A percentile compares a stretch with the other conserved stretches of the same genome.
phyloP scores from a whole-genome alignment of 176 grass and related monocot species.

The Lolium perenne region DNA sequence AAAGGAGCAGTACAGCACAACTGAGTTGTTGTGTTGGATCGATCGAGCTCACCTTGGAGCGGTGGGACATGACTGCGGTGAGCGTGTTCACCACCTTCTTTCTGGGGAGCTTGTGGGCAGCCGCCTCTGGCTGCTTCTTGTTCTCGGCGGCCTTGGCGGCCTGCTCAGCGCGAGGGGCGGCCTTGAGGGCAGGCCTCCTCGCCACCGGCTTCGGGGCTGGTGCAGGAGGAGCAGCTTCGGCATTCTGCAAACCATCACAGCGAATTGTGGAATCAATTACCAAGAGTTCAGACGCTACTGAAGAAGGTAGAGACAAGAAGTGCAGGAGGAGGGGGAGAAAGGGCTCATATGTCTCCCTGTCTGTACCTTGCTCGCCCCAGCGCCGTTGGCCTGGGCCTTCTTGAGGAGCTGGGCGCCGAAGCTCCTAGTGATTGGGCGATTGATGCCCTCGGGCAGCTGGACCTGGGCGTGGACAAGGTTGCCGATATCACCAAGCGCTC shows the following conservation, averaged over 20 bases:
- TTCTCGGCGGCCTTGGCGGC: slow-evolving; percentile 41
- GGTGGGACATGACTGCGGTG: slow-evolving; percentile 72
- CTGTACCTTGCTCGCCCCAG: slow-evolving; percentile 42
- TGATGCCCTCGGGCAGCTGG: slow-evolving; percentile 50
- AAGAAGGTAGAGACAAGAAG: not conserved
- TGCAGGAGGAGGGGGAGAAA: not conserved
- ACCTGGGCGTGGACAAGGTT: slow-evolving; percentile 48
- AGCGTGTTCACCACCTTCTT: slow-evolving; percentile 72
- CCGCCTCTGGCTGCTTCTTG: slow-evolving; percentile 2
- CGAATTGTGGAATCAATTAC: not conserved
- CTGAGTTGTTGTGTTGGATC: not conserved
- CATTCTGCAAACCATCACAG: slow-evolving; percentile 6
- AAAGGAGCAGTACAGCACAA: not conserved
- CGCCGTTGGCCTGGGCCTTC: slow-evolving; percentile 57
- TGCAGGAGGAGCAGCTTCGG: slow-evolving; percentile 10
- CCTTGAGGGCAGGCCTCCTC: slow-evolving; percentile 47
- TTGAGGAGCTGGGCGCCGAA: slow-evolving; percentile 67
- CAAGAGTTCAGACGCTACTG: not conserved
- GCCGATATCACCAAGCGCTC: slow-evolving; percentile 71
- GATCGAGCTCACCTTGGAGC: slow-evolving; percentile 72
- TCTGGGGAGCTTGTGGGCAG: slow-evolving; percentile 32
- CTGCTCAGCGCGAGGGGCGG: slow-evolving; percentile 32
- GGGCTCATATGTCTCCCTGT: not conserved
- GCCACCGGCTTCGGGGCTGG: slow-evolving; percentile 40
- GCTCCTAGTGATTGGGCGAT: slow-evolving; percentile 59